phyloP scores from a whole-genome alignment of 257 asterid genomes.

The Lantana camara region DNA sequence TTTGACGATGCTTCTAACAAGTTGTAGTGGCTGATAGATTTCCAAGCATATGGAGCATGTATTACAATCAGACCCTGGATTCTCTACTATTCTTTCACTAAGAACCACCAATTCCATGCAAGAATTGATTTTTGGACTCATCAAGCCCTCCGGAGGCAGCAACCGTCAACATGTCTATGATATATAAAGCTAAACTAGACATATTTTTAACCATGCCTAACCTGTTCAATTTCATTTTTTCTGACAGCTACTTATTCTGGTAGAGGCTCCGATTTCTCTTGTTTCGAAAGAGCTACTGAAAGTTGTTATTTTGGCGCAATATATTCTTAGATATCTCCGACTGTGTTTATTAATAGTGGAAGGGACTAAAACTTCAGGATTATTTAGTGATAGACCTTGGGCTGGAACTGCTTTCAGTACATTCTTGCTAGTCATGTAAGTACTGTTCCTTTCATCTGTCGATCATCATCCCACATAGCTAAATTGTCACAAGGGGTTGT shows the following conservation, averaged over 20 bases:
- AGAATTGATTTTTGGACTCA: constrained; percentile 10
- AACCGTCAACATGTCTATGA: too few relatives aligned
- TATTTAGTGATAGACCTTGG: constrained; percentile 66
- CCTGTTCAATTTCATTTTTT: too few relatives aligned
- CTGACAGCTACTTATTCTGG: constrained; percentile 46
- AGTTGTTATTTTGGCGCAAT: constrained; percentile 45
- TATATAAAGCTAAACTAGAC: too few relatives aligned
- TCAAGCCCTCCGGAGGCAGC: constrained; percentile 19
- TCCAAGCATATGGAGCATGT: constrained; percentile 35
- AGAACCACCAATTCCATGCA: constrained; percentile 22
- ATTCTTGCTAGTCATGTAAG: constrained; percentile 73
- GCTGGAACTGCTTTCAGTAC: constrained; percentile 73
- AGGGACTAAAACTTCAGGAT: constrained; percentile 58
- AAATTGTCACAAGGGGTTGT: too few relatives aligned
- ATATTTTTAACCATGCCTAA: too few relatives aligned
- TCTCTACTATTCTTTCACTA: constrained; percentile 24
- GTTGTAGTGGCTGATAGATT: constrained; percentile 8
- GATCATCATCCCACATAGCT: too few relatives aligned
- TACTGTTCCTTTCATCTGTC: too few relatives aligned
- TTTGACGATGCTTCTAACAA: constrained; percentile 29
- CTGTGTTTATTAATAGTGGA: constrained; percentile 58
- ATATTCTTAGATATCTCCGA: constrained; percentile 54
- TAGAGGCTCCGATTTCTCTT: constrained; percentile 41
- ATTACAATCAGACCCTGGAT: constrained; percentile 17
- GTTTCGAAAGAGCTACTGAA: constrained; percentile 44